Evolutionary conservation across 2,329 filamentous ascomycete species (phyloP), one percentile per base, ranked within the genome.

Genomic region (Meredithiella fracta): DNA sequence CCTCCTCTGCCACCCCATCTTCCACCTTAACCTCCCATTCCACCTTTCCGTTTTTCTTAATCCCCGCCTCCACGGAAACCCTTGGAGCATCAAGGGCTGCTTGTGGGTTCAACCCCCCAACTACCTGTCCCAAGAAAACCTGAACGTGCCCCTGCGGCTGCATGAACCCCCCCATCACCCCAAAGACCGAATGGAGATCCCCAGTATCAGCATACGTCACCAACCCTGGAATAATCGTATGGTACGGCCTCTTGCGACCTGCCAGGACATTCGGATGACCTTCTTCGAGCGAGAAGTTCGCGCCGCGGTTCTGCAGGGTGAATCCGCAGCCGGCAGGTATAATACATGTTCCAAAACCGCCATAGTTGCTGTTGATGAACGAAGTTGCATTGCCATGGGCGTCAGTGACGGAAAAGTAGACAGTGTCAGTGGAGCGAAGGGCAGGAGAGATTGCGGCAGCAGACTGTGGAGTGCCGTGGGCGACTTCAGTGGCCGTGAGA

Each of bases 81-180:
- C 92, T 76, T 15, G 92, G 91, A 2, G 91, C 85, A 65, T 98
- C 92, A 0, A 97, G 76, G 2, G 91, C 89, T 58, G 87, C 81
- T 68, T 98, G 92, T 0, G 90, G 89, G 60, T 83, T 84, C 54
- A 88, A 74, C 1, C 82, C 80, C 62, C 90, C 94, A 0, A 89
- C 79, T 0, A 94, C 69, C 77, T 94, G 90, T 61, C 94, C 94
- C 1, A 97, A 73, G 8, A 98, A 70, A 0, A 95, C 89, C 68
- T 97, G 92, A 0, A 97, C 83, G 59, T 97, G 92, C 22, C 91
- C 92, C 68, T 97, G 92, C 0, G 92, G 92, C 70, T 98, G 92
- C 86, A 97, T 97, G 69, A 94, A 97, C 1, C 89, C 91, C 54
- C 92, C 92, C 92, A 97, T 97, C 59, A 97, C 91, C 54, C 92